These are phyloP conservation scores for Yarrowia bubula DNA, from an alignment of 805 yeast species.

Conservation along the genomic window DNA sequence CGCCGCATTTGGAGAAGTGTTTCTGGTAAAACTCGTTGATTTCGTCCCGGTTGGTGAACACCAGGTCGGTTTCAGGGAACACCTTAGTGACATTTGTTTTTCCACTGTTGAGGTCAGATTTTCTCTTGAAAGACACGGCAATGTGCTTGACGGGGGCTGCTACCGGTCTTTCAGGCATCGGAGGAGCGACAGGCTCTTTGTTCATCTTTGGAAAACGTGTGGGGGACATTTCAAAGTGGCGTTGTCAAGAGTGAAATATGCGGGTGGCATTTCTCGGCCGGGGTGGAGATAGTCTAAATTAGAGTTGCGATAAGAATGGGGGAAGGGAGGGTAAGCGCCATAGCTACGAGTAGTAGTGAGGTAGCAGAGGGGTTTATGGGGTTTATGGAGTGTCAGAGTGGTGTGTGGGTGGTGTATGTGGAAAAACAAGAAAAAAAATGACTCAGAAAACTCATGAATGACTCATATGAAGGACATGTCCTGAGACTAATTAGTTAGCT, in stretches of 20 bases:
- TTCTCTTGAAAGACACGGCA: not conserved
- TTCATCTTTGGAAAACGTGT: not conserved
- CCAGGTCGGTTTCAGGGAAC: not conserved
- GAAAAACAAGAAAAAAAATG: too few relatives aligned
- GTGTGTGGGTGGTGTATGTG: too few relatives aligned
- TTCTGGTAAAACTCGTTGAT: not conserved
- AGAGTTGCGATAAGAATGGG: conserved; percentile 9
- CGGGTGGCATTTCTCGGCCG: not conserved
- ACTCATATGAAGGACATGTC: too few relatives aligned
- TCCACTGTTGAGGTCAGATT: too few relatives aligned
- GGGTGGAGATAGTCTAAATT: not conserved
- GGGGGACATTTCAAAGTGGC: not conserved
- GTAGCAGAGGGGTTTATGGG: too few relatives aligned
- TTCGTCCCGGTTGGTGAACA: not conserved
- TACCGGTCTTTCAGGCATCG: not conserved
- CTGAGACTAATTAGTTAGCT: too few relatives aligned
- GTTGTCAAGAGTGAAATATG: too few relatives aligned
- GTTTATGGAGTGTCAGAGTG: too few relatives aligned
- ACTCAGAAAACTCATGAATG: too few relatives aligned
- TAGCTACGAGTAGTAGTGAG: too few relatives aligned
- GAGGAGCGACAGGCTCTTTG: not conserved
- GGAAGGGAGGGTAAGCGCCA: too few relatives aligned
- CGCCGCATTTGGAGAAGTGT: not conserved
- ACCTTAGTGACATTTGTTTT: too few relatives aligned
- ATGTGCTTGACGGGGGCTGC: not conserved